Percentiles rank a stretch among this genome's conserved stretches.
Conservation (phyloP, 768 basidiomycete genomes). For the Trametes sanguinea region DNA sequence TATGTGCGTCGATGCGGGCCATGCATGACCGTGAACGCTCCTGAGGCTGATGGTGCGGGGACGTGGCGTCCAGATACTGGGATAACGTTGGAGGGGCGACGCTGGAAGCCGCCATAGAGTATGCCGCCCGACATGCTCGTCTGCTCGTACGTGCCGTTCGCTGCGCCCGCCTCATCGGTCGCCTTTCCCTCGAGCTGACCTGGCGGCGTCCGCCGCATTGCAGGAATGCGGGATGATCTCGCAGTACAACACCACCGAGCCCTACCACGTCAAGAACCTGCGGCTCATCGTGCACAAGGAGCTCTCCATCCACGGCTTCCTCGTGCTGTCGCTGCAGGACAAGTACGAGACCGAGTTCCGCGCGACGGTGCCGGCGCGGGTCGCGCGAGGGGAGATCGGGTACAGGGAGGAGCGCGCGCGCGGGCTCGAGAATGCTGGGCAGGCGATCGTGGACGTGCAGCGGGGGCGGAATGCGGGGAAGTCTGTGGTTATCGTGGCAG, state of each 20-base stretch:
- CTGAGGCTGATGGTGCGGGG: too few relatives aligned
- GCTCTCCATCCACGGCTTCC: conserved; percentile 35
- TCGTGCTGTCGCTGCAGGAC: conserved; percentile 27
- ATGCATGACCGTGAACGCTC: too few relatives aligned
- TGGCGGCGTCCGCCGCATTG: too few relatives aligned
- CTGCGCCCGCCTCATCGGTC: conserved; percentile 31
- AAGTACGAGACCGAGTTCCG: conserved; percentile 35
- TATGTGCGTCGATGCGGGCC: neutral
- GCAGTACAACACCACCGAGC: conserved; percentile 25
- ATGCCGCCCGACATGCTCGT: conserved; percentile 15
- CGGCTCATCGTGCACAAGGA: conserved; percentile 30
- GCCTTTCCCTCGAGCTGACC: conserved; percentile 1
- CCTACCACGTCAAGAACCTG: conserved; percentile 30
- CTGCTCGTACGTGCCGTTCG: too few relatives aligned
- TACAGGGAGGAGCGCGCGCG: conserved; percentile 36
- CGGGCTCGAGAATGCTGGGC: conserved; percentile 37
- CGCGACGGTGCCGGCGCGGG: conserved; percentile 29
- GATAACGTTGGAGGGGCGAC: conserved; percentile 37
- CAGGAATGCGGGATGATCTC: conserved; percentile 37
- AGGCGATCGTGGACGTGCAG: conserved; percentile 39
- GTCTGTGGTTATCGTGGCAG: conserved; percentile 36
- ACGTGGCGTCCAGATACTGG: conserved; percentile 29
- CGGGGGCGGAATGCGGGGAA: conserved; percentile 39
- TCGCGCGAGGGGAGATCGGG: conserved; percentile 39
- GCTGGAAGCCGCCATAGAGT: conserved; percentile 32